Base-by-base conservation (phyloP, 2,329 filamentous ascomycete genomes). In the Arthroderma sp. region DNA sequence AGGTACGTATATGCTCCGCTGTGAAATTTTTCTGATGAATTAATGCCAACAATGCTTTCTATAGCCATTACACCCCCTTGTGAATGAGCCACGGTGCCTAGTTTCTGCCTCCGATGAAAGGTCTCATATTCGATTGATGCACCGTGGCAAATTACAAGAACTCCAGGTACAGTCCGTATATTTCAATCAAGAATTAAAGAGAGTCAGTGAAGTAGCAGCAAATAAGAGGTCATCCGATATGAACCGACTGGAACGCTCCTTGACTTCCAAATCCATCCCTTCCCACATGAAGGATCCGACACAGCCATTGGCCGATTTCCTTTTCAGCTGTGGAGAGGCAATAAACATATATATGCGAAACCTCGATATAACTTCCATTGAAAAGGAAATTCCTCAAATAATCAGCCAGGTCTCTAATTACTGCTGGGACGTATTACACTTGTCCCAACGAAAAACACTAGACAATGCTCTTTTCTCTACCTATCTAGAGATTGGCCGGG, bases 381-480 rank as follows among this genome's bases (percentile, higher is more conserved):
- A 61, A 41, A 45, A 52, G 6, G 45, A 50, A n/a, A 51, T 49
- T 36, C 50, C 63, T 28, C 48, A 55, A 10, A 50, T 56, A 8
- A 49, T 62, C 36, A 53, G 54, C 10, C 56, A 58, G 7, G 54
- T 70, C 3, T 55, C 67, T 27, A 53, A 53, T 11, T 65, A 74
- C 45, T 73, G 72, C 53, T 67, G 65, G 58, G 70, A 74, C 49
- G 60, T 77, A 30, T 61, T 71, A 36, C 50, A 57, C 36, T 55
- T 73, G 31, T 62, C 66, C 10, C 55, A 64, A 40, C 57, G 58
- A 6, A 53, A 54, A 4, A 58, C 61, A 27, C 65, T 78, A 37
- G 70, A 78, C 46, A 67, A 73, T 38, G 71, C 71, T 6, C 61
- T 67, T 6, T 74, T 77, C 49, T 70, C 75, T 49, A 70, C 72